Evolutionary conservation across 148 eudicot genomes (phyloP), one percentile per base, ranked within the genome.

Genomic region (Rheum nobile): DNA sequence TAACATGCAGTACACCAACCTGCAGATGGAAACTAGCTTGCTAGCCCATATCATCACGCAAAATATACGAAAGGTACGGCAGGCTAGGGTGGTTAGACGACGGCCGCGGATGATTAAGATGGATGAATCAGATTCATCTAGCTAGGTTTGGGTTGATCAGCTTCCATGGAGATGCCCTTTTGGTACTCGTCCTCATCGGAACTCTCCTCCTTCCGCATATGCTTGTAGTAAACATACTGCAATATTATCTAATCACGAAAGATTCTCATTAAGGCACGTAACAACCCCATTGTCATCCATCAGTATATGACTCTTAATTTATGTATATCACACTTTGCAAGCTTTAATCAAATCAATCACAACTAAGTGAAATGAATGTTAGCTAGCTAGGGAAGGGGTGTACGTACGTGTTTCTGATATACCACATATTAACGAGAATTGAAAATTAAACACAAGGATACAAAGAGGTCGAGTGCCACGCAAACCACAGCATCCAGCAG

Each of bases 401-500:
- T n/a, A n/a, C n/a, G n/a, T n/a, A n/a, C n/a, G n/a, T n/a, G n/a
- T n/a, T n/a, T n/a, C n/a, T n/a, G n/a, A n/a, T n/a, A n/a, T n/a
- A n/a, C n/a, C n/a, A n/a, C n/a, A n/a, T n/a, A n/a, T n/a, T n/a
- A n/a, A n/a, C n/a, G n/a, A n/a, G n/a, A n/a, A n/a, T n/a, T n/a
- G n/a, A n/a, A n/a, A n/a, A n/a, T n/a, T n/a, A n/a, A n/a, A n/a
- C 1, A 11, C 70, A 83, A 91, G 96, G 99, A 92, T 95, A 95
- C 99, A 69, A 95, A 86, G 68, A 89, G 75, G 79, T 95, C 99
- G 14, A 95, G 90, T 42, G 72, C 76, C 28, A 95, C 99, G 39
- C 99, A 95, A 59, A 79, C 96, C 24, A 79, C 80, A 70, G 99
- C 99, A 71, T 95, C 99, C 73, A 95, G 83, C 84, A 95, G 78